Evolutionary conservation across 164 flowering plant species (phyloP).

Genomic region (Nymphaea thermarum): DNA sequence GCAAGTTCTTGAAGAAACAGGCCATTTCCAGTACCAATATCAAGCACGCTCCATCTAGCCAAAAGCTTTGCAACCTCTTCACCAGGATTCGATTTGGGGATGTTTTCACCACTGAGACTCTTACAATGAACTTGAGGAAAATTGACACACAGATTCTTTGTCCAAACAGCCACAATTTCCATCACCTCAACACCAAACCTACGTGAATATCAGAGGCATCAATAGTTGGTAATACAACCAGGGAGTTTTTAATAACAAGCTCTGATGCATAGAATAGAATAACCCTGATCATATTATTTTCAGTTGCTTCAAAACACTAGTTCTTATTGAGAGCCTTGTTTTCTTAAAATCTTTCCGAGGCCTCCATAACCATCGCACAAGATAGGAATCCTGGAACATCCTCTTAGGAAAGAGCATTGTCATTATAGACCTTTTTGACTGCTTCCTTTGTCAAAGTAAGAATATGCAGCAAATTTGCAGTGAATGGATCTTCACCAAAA

Average conservation of each 20-base stretch:
- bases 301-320: no score
- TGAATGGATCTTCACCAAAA: no score
- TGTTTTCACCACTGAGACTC: conserved; percentile 28
- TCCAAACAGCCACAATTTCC: conserved; percentile 85
- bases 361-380: no score
- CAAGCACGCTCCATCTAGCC: conserved; percentile 81
- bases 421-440: no score
- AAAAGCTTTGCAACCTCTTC: conserved; percentile 33
- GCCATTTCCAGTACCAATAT: conserved; percentile 97
- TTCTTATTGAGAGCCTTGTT: no score
- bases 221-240: neutral
- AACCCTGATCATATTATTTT: neutral
- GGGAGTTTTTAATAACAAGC: neutral
- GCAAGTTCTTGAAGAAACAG: conserved; percentile 91
- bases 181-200: conserved; percentile 99
- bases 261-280: neutral
- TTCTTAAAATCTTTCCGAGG: no score
- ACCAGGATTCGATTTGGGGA: conserved; percentile 20
- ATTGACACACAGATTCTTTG: conserved; percentile 55
- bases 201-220: conserved; percentile 4
- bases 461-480: no score
- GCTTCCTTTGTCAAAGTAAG: no score
- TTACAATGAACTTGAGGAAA: conserved; percentile 43
- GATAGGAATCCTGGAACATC: no score
- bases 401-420: no score